Conservation (phyloP, 2,329 filamentous ascomycete species). For the Fusarium sublunatum region DNA sequence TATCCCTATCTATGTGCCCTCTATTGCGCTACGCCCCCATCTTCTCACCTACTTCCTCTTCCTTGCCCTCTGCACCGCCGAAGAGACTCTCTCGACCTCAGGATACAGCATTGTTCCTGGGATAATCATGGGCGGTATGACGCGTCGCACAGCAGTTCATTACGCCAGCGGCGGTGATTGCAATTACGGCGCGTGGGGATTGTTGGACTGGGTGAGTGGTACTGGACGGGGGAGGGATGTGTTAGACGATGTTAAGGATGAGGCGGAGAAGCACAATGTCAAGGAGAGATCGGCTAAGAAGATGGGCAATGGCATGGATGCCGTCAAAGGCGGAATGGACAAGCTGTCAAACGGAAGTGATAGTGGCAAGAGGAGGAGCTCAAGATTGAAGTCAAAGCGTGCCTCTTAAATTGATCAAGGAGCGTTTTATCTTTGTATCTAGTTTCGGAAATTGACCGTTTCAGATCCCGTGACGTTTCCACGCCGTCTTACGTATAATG, state of each 20-base stretch:
- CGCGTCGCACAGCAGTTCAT: conserved; percentile 59
- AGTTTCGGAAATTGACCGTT: neutral
- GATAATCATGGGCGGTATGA: conserved; percentile 64
- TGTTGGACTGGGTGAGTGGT: conserved; percentile 71
- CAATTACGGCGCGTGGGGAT: conserved; percentile 71
- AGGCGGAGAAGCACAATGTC: conserved; percentile 67
- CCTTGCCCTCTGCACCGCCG: conserved; percentile 69
- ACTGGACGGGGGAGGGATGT: conserved; percentile 65
- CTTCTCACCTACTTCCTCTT: conserved; percentile 78
- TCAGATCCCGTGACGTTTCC: neutral
- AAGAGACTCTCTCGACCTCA: conserved; percentile 74
- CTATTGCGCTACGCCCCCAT: conserved; percentile 73
- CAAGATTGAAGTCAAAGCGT: conserved; percentile 42
- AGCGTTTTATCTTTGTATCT: neutral
- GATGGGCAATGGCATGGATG: conserved; percentile 48
- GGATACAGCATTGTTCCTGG: conserved; percentile 72
- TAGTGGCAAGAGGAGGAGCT: conserved; percentile 44
- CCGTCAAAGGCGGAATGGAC: conserved; percentile 51
- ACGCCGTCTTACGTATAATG: neutral
- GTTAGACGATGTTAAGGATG: conserved; percentile 64
- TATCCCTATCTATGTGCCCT: conserved; percentile 73
- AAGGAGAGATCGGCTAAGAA: conserved; percentile 55
- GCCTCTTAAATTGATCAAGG: conserved; percentile 5
- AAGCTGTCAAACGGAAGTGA: conserved; percentile 45
- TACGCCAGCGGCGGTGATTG: conserved; percentile 66